Percentiles rank a stretch among this genome's conserved stretches.
These are phyloP conservation scores for Podaxis sp. DNA, from an alignment of 768 basidiomycete species.

Conservation along the genomic window DNA sequence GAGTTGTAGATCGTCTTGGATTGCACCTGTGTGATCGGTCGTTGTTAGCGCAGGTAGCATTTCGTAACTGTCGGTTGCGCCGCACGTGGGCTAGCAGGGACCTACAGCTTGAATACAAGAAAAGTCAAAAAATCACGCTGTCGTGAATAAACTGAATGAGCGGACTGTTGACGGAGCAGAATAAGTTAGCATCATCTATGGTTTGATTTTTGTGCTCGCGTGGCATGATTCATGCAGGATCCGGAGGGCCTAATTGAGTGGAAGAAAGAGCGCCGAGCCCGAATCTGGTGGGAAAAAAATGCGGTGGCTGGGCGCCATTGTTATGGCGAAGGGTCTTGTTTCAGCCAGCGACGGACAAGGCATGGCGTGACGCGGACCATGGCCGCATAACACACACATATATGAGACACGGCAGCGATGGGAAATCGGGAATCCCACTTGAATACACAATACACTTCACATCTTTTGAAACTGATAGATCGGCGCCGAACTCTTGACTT, in stretches of 20 bases:
- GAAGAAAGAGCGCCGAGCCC: background rate
- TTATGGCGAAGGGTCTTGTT: too few species aligned
- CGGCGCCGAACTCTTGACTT: too few species aligned
- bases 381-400: background rate
- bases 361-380: background rate
- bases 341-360: too few species aligned
- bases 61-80: background rate
- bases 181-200: background rate
- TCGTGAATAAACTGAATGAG: background rate
- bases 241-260: background rate
- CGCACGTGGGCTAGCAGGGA: background rate
- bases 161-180: background rate
- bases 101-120: background rate
- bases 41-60: background rate
- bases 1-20: background rate
- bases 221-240: background rate
- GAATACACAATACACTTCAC: background rate
- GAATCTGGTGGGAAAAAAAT: background rate
- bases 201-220: background rate
- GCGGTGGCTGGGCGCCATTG: background rate
- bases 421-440: background rate
- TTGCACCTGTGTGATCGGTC: too few species aligned
- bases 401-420: background rate
- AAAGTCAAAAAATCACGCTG: background rate
- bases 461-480: too few species aligned